Conservation (phyloP, 208 protist species). For the Leishmania tarentolae region DNA sequence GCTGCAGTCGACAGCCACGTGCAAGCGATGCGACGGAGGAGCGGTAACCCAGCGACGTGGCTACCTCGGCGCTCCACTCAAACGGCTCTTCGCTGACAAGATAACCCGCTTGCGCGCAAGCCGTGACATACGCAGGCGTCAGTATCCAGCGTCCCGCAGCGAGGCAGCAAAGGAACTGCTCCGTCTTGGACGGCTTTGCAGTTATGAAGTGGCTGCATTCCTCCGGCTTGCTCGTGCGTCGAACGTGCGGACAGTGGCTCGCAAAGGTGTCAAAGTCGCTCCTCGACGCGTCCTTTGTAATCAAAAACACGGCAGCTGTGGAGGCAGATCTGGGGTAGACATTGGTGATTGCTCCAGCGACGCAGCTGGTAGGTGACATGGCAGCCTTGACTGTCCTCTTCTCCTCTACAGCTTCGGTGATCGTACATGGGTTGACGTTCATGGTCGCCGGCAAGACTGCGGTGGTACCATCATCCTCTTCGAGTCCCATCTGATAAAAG, state of each 20-base stretch:
- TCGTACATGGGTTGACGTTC: slow-evolving; percentile 22
- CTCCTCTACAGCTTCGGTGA: slow-evolving; percentile 92
- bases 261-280: slow-evolving; percentile 20
- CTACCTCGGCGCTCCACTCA: slow-evolving; percentile 58
- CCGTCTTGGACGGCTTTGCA: slow-evolving; percentile 56
- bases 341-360: not conserved
- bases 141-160: slow-evolving; percentile 72
- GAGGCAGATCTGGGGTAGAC: slow-evolving; percentile 5
- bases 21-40: slow-evolving; percentile 43
- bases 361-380: not conserved
- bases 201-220: slow-evolving; percentile 82
- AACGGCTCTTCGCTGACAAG: slow-evolving; percentile 48
- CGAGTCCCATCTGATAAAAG: slow-evolving; percentile 27
- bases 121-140: slow-evolving; percentile 55
- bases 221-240: slow-evolving; percentile 35
- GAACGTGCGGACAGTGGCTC: slow-evolving; percentile 14
- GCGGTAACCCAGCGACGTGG: slow-evolving; percentile 17
- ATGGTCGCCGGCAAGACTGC: not conserved
- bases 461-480: not conserved
- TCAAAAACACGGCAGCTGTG: slow-evolving; percentile 21
- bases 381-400: not conserved
- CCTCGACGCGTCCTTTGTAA: slow-evolving; percentile 28
- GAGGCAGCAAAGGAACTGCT: slow-evolving; percentile 62
- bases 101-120: slow-evolving; percentile 28
- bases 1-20: slow-evolving; percentile 47